Conservation (phyloP, 805 yeast species). For the Metschnikowia borealis region DNA sequence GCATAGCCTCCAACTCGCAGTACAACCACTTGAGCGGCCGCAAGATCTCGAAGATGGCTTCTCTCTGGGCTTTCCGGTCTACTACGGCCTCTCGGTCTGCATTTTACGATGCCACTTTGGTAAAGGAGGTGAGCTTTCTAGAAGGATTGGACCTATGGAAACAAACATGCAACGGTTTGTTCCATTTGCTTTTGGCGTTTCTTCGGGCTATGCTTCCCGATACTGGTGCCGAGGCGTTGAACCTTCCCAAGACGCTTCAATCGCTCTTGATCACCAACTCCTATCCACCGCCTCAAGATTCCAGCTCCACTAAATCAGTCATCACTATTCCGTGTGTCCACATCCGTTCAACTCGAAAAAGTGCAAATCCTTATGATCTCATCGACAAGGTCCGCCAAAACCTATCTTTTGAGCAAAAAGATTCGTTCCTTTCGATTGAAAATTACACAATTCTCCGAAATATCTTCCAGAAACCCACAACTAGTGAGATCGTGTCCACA, state of each 20-base stretch:
- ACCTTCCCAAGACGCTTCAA: conserved; percentile 64
- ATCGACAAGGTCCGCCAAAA: conserved; percentile 47
- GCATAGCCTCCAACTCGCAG: conserved; percentile 74
- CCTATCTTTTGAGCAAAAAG: conserved; percentile 65
- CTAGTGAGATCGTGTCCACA: conserved; percentile 53
- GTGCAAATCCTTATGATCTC: conserved; percentile 53
- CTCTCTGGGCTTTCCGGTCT: conserved; percentile 75
- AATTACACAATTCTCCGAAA: conserved; percentile 73
- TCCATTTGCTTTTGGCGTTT: conserved; percentile 74
- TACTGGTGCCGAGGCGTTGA: conserved; percentile 51
- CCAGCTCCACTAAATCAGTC: conserved; percentile 33
- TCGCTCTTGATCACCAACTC: conserved; percentile 58
- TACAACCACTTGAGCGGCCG: conserved; percentile 76
- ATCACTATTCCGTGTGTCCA: conserved; percentile 61
- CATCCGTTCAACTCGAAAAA: conserved; percentile 48
- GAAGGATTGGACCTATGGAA: conserved; percentile 77
- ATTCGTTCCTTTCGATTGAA: conserved; percentile 67
- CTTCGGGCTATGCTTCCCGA: conserved; percentile 74
- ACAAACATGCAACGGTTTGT: conserved; percentile 79
- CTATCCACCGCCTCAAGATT: conserved; percentile 52
- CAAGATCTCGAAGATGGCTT: conserved; percentile 76
- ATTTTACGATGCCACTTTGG: conserved; percentile 36
- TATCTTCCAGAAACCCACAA: conserved; percentile 56
- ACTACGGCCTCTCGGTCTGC: conserved; percentile 22
- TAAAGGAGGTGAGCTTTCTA: conserved; percentile 42